Evolutionary conservation across 2,329 filamentous ascomycete species (phyloP), one percentile per base, ranked within the genome.

Genomic region (Penicillium sp.): DNA sequence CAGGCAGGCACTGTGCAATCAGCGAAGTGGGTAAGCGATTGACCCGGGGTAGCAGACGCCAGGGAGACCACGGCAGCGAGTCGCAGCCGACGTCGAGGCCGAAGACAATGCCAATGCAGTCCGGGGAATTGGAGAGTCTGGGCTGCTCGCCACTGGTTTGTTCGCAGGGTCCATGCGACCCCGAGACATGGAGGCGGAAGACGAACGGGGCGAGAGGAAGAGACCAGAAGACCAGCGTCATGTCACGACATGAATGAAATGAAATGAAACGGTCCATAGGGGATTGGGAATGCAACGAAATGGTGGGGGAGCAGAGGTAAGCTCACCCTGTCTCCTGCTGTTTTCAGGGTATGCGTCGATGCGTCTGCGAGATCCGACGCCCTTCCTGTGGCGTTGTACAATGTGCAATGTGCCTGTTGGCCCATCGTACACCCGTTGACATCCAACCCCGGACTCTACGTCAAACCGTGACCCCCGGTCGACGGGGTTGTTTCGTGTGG

Each of bases 391-490:
- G 20, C 13, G 48, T 45, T 16, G 39, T 48, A 52, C n/a, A n/a
- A n/a, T n/a, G 25, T 27, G 14, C 49, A 53, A 51, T 44, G 28
- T 25, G 27, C 19, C 29, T 39, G 32, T 38, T 37, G 29, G 11
- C 34, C 37, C 32, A 41, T 45, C 33, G 46, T 43, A 47, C 33
- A 43, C 34, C 39, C 40, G 36, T 43, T 40, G 34, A 38, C 35
- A 45, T 45, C 32, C 48, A 50, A 47, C 46, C 47, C 48, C 43
- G 34, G 39, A 36, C 36, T 38, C 11, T n/a, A 36, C 15, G 7
- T 41, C 39, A 45, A 48, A 23, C 36, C 36, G 19, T 25, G 25
- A 13, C 11, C 25, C 25, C 11, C 7, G 25, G 25, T n/a, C 14
- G 25, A 9, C 10, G 25, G 25, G 25, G 11, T 6, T 9, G 6